phyloP scores from a whole-genome alignment of 2,329 filamentous ascomycete genomes.

The Nothopassalora personata region DNA sequence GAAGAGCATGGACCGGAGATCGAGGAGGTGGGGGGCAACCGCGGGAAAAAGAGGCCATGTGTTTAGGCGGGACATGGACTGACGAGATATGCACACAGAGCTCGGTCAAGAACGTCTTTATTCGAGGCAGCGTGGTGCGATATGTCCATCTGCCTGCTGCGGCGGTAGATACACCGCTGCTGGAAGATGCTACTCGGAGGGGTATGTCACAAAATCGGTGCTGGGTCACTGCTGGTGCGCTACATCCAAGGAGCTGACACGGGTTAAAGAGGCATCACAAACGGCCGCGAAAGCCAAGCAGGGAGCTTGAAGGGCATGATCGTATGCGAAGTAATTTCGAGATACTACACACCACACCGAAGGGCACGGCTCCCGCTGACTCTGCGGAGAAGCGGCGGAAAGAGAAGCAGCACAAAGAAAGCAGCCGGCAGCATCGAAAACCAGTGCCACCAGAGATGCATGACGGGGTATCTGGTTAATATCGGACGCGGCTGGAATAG shows the following conservation, averaged over 20 bases:
- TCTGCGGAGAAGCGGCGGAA: neutral
- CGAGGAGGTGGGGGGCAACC: too few relatives aligned
- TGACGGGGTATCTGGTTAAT: neutral
- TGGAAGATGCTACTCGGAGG: conserved; percentile 88
- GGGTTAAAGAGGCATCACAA: conserved; percentile 28
- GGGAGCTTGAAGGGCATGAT: conserved; percentile 4
- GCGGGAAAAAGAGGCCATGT: neutral
- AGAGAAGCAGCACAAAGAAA: neutral
- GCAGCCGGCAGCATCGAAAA: too few relatives aligned
- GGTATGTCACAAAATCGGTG: conserved; percentile 44
- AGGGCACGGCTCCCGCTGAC: too few relatives aligned
- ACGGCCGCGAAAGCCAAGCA: conserved; percentile 34
- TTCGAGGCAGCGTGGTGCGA: conserved; percentile 84
- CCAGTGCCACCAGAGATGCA: neutral
- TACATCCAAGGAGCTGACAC: conserved; percentile 1
- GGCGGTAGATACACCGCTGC: conserved; percentile 75
- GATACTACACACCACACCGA: neutral
- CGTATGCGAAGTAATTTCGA: neutral
- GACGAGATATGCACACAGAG: conserved; percentile 41
- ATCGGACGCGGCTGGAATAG: neutral
- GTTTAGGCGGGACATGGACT: neutral
- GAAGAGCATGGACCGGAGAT: neutral
- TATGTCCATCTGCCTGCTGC: conserved; percentile 83
- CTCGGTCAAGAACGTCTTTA: conserved; percentile 93
- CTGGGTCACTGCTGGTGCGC: neutral